Evolutionary conservation across 31 red algal genomes (phyloP).

Genomic region (Asparagopsis taxiformis): DNA sequence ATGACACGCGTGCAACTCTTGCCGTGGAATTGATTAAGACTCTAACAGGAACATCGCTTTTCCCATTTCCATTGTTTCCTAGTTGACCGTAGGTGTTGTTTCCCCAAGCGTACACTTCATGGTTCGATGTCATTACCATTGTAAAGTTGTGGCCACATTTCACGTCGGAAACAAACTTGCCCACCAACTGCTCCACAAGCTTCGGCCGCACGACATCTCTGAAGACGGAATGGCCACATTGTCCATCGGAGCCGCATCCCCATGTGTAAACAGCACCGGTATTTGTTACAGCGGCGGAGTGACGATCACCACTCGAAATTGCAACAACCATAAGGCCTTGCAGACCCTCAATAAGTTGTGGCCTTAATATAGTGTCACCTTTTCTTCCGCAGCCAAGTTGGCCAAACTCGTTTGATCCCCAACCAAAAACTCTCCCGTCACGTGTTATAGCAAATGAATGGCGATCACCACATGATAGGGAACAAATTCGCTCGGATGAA

Average conservation of each 20-base stretch:
- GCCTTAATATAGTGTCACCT: conserved; percentile 64
- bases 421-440: conserved; percentile 83
- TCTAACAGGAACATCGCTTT: conserved; percentile 60
- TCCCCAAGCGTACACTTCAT: conserved; percentile 85
- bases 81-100: conserved; percentile 95
- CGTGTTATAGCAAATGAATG: conserved; percentile 82
- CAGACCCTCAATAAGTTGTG: conserved; percentile 57
- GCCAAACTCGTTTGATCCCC: conserved; percentile 96
- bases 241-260: conserved; percentile 89
- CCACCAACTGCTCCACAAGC: conserved; percentile 55
- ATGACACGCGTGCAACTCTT: conserved; percentile 53
- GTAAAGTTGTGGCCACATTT: conserved; percentile 95
- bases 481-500: conserved; percentile 36
- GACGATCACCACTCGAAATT: conserved; percentile 89
- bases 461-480: conserved; percentile 82
- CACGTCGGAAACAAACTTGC: conserved; percentile 57
- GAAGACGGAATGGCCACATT: conserved; percentile 76
- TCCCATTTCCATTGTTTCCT: conserved; percentile 71
- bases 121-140: conserved; percentile 61
- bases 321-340: conserved; percentile 62
- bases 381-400: conserved; percentile 84
- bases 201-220: conserved; percentile 68
- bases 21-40: conserved; percentile 43
- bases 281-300: conserved; percentile 89
- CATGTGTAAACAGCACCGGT: conserved; percentile 86